Evolutionary conservation across 2,329 filamentous ascomycete genomes (phyloP).

Genomic region (Ceratocystis ficicola): DNA sequence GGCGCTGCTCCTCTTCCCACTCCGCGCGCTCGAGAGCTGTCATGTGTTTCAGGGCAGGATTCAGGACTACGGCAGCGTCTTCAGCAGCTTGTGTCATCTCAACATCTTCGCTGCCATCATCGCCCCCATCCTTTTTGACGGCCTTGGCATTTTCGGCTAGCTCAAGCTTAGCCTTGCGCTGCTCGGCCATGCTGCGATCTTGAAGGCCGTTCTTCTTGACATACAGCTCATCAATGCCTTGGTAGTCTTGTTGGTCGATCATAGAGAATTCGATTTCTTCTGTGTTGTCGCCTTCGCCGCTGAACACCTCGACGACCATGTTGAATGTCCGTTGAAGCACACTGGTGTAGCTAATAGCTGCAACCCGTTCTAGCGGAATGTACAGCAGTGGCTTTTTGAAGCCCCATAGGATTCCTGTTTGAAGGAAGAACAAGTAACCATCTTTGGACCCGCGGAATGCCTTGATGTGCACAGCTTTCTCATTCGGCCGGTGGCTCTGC

Average conservation of each 20-base stretch:
- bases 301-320: constrained; percentile 49
- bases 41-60: constrained; percentile 32
- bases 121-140: constrained; percentile 33
- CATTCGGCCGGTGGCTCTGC: constrained; percentile 47
- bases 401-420: constrained; percentile 55
- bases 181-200: constrained; percentile 57
- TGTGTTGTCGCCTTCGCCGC: constrained; percentile 32
- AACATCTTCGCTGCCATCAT: constrained; percentile 29
- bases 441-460: constrained; percentile 58
- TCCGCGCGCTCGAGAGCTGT: constrained; percentile 41
- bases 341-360: constrained; percentile 53
- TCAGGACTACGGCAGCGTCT: constrained; percentile 28
- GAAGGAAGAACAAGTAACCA: constrained; percentile 54
- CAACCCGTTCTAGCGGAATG: constrained; percentile 48
- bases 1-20: constrained; percentile 39
- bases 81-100: constrained; percentile 31
- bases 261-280: constrained; percentile 57
- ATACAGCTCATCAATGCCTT: constrained; percentile 50
- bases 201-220: constrained; percentile 49
- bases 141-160: constrained; percentile 46
- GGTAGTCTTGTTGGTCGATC: constrained; percentile 57
- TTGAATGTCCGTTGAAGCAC: constrained; percentile 59
- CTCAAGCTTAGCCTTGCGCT: constrained; percentile 51
- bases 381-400: constrained; percentile 60
- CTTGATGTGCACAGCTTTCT: constrained; percentile 53